Conservation (phyloP, 768 basidiomycete genomes). For the Calocybe gangraenosa region DNA sequence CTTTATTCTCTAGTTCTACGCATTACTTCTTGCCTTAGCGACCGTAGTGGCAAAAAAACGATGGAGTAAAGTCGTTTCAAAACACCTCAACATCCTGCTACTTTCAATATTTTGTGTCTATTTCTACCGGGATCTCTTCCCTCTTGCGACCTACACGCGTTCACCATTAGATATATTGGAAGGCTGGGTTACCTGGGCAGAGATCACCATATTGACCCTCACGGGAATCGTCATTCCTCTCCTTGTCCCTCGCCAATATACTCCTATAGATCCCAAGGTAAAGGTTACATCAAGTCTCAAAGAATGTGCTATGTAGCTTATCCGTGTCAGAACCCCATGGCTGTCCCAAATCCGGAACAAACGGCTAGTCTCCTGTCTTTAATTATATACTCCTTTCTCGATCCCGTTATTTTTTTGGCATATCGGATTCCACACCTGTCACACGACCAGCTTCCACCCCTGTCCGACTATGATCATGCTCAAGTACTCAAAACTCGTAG, state of each 20-base stretch:
- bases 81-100: slow-evolving; percentile 46
- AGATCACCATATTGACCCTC: slow-evolving; percentile 40
- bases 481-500: slow-evolving; percentile 20
- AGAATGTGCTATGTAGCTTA: background rate
- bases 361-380: slow-evolving; percentile 43
- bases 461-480: slow-evolving; percentile 57
- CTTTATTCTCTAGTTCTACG: slow-evolving; percentile 28
- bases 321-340: slow-evolving; percentile 26
- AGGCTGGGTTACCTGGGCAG: slow-evolving; percentile 49
- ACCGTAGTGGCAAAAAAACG: slow-evolving; percentile 33
- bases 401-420: slow-evolving; percentile 44
- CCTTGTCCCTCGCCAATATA: slow-evolving; percentile 51
- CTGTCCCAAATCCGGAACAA: slow-evolving; percentile 43
- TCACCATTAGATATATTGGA: slow-evolving; percentile 45
- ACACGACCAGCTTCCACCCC: slow-evolving; percentile 52
- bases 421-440: slow-evolving; percentile 44
- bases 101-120: slow-evolving; percentile 45
- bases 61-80: slow-evolving; percentile 32
- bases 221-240: slow-evolving; percentile 49
- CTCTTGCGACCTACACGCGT: slow-evolving; percentile 50
- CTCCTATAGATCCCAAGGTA: slow-evolving; percentile 50
- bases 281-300: background rate
- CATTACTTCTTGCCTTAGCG: slow-evolving; percentile 38
- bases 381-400: slow-evolving; percentile 49
- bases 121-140: slow-evolving; percentile 57